Conservation (phyloP, 768 basidiomycete species). For the Cantharellus anzutake region DNA sequence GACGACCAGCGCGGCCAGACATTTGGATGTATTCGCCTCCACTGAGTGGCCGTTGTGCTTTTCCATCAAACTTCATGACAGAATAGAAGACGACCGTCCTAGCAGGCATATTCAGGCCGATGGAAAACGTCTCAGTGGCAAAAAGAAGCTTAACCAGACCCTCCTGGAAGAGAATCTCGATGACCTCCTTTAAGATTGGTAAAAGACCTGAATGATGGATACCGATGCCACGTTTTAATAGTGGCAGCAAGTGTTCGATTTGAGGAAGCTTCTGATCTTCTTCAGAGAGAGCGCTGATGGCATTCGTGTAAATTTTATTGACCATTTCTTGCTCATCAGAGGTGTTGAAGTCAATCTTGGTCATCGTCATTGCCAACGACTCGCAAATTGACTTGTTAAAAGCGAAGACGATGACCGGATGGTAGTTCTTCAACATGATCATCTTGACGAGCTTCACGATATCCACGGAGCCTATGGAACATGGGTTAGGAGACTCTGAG, state of each 20-base stretch:
- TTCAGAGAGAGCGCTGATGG: slow-evolving; percentile 69
- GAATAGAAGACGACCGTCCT: slow-evolving; percentile 98
- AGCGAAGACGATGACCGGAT: slow-evolving; percentile 95
- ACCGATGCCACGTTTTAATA: slow-evolving; percentile 87
- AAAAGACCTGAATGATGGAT: slow-evolving; percentile 97
- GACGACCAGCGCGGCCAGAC: slow-evolving; percentile 94
- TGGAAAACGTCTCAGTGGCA: slow-evolving; percentile 97
- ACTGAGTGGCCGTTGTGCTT: slow-evolving; percentile 81
- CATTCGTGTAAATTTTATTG: slow-evolving; percentile 79
- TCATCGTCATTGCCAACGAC: slow-evolving; percentile 70
- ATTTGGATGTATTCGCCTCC: slow-evolving; percentile 98
- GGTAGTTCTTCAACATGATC: slow-evolving; percentile 96
- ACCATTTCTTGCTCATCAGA: slow-evolving; percentile 83
- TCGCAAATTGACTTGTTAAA: slow-evolving; percentile 99
- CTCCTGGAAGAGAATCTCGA: slow-evolving; percentile 97
- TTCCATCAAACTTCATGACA: slow-evolving; percentile 90
- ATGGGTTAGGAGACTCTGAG: background rate
- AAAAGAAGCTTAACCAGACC: slow-evolving; percentile 96
- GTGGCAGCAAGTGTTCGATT: slow-evolving; percentile 78
- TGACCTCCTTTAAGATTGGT: slow-evolving; percentile 95
- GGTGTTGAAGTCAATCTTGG: slow-evolving; percentile 91
- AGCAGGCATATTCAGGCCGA: slow-evolving; percentile 97
- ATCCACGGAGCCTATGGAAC: slow-evolving; percentile 55
- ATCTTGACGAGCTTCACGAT: slow-evolving; percentile 95
- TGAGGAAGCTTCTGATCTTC: slow-evolving; percentile 85